Evolutionary conservation across 352 stramenopile species (phyloP), one percentile per base, ranked within the genome.

Genomic region (Phytophthora pini): DNA sequence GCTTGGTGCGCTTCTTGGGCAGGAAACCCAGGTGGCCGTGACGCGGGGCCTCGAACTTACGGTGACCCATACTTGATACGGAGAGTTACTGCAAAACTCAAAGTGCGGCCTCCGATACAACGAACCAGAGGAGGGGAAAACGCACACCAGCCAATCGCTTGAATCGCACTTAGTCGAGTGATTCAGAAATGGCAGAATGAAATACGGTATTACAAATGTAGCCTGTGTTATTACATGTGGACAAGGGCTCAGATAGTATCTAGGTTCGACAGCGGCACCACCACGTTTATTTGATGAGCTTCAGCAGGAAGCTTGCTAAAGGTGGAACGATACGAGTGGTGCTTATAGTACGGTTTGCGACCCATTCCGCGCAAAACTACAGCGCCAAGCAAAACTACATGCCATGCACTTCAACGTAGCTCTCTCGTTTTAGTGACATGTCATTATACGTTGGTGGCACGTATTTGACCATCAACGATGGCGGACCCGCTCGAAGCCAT

Each of bases 1-100:
- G 97, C 85, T 99, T 99, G 86, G 97, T 99, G 46, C 98, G 95
- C 97, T 99, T 99, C 92, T 99, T 99, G 63, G 98, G 98, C 39
- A 99, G 85, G 92, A 99, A 99, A 34, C 98, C 98, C 56, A 99
- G 88, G 83, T 97, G 97, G 67, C 98, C 98, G 82, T 98, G 84
- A 74, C 98, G 94, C 56, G 97, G 97, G 44, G 91, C 93, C 84
- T 99, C 97, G 74, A 98, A 99, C 88, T 99, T 99, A 83, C 97
- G 93, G 89, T 99, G 97, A 87, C 95, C 98, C 97, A 99, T 99
- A 68, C 12, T 77, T 70, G 54, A 59, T 87, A 77, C 75, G 72
- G 31, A 79, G 73, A 89, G 79, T 71, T 88, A 87, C 84, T 94
- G 84, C 84, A 88, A 90, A 94, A 92, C 84, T 90, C 82, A 83